Evolutionary conservation across 768 basidiomycete species (phyloP), one percentile per base, ranked within the genome.

Genomic region (Vishniacozyma victoriae): DNA sequence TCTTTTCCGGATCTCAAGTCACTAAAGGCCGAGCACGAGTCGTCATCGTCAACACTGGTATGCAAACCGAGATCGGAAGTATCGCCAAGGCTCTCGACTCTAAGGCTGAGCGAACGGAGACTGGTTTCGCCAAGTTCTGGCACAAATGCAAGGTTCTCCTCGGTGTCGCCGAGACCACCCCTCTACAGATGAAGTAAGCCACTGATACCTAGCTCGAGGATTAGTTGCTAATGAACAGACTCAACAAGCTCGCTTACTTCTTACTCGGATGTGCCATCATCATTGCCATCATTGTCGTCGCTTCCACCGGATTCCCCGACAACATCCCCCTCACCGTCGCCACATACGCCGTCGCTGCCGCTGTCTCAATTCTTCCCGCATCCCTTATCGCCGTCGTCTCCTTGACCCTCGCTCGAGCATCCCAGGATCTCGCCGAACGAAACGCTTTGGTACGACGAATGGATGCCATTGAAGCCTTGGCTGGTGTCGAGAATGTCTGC

Each of bases 401-500:
- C 2, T 74, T 82, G 35, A 83, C 79, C 1, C 62, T 82, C 39
- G 79, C 81, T 25, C 77, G 77, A 14, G 80, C 80, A 0, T 79
- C 79, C 1, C 73, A 75, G 19, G 78, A 78, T 44, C 77, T 81
- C 63, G 76, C 77, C 4, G 70, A 71, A 40, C 70, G 77, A 29
- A 75, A 82, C 52, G 82, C 82, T 26, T 77, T 84, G 47, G 80
- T 82, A 14, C 76, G 81, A 26, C 77, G 79, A 44, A 76, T 84
- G 52, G 81, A 82, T 54, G 80, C 82, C 13, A 74, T 83, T 52
- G 81, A 83, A 60, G 80, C 78, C 41, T 62, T 84, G 33, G 79
- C 81, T 11, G 79, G 77, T 7, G 80, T 83, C 22, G 73, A 71
- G 45, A 60, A 76, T 41, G 62, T 77, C 44, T 83, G 82, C 62